A percentile compares a stretch with the other conserved stretches of the same genome.
Evolutionary conservation across 179 eudicot species (phyloP).

Genomic region (Carnegiea gigantea): DNA sequence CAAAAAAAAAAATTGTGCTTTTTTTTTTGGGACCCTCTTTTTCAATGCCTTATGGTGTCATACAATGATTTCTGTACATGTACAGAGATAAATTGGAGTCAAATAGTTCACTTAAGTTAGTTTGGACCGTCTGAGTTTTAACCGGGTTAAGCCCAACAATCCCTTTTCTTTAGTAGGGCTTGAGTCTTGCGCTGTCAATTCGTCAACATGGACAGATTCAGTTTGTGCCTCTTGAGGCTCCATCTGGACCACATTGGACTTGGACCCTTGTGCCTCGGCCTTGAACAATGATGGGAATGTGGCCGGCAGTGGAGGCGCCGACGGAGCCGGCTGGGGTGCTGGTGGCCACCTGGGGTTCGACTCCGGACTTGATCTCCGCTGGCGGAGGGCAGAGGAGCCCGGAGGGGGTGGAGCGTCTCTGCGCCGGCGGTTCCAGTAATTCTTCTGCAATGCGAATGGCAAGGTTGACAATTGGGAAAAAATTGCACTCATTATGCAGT

Average conservation of each 20-base stretch:
- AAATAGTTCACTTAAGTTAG: background rate
- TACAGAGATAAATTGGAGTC: background rate
- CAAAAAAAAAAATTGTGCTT: background rate
- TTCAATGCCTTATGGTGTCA: background rate
- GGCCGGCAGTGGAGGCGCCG: conserved; percentile 1
- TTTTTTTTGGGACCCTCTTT: background rate
- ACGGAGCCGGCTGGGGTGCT: conserved; percentile 10
- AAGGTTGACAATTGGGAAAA: background rate
- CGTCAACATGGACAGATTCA: conserved; percentile 29
- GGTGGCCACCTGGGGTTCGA: conserved; percentile 18
- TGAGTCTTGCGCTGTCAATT: background rate
- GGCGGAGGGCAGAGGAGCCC: conserved; percentile 9
- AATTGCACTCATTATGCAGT: background rate
- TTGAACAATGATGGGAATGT: conserved; percentile 25
- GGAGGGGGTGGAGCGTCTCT: conserved; percentile 31
- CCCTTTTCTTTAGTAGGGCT: conserved; percentile 24
- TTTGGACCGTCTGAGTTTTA: conserved; percentile 35
- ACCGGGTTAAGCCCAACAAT: conserved; percentile 18
- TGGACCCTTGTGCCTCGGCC: conserved; percentile 31
- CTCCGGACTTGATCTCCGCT: conserved; percentile 13
- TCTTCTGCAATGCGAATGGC: conserved; percentile 7
- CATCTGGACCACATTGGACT: conserved; percentile 37
- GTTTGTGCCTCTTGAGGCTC: conserved; percentile 34
- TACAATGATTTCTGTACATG: conserved; percentile 6
- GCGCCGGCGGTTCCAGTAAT: conserved; percentile 8